phyloP scores from a whole-genome alignment of 306 rosid genomes.

The Castanea crenata region DNA sequence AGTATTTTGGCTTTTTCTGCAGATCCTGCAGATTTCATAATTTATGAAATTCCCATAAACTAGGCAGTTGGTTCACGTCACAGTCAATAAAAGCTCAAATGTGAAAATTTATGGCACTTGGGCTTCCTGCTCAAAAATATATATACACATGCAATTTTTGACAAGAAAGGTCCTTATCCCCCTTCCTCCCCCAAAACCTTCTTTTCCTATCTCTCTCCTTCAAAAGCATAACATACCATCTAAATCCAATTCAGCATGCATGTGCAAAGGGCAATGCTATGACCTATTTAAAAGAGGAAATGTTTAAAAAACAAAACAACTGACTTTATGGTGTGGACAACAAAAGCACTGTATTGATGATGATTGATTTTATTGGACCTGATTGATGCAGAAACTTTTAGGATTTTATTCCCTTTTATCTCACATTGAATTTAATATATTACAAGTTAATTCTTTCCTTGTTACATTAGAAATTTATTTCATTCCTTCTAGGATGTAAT shows the following conservation, averaged over 20 bases:
- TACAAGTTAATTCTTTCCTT: too few relatives aligned
- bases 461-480: too few relatives aligned
- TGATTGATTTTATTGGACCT: too few relatives aligned
- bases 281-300: background rate
- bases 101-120: background rate
- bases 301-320: background rate
- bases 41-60: constrained; percentile 20
- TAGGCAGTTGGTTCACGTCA: constrained; percentile 5
- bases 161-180: background rate
- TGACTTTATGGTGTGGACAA: too few relatives aligned
- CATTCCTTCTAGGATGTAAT: too few relatives aligned
- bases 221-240: background rate
- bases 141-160: background rate
- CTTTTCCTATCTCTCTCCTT: background rate
- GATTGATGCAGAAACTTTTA: too few relatives aligned
- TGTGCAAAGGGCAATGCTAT: background rate
- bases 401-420: too few relatives aligned
- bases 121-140: background rate
- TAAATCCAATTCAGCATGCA: background rate
- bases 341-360: too few relatives aligned
- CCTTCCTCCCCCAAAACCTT: background rate
- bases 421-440: too few relatives aligned
- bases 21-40: constrained; percentile 75
- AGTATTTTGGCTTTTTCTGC: constrained; percentile 76
- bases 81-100: background rate